Evolutionary conservation across 495 filamentous ascomycete genomes (phyloP).

Genomic region (Penicillium bialowiezense): DNA sequence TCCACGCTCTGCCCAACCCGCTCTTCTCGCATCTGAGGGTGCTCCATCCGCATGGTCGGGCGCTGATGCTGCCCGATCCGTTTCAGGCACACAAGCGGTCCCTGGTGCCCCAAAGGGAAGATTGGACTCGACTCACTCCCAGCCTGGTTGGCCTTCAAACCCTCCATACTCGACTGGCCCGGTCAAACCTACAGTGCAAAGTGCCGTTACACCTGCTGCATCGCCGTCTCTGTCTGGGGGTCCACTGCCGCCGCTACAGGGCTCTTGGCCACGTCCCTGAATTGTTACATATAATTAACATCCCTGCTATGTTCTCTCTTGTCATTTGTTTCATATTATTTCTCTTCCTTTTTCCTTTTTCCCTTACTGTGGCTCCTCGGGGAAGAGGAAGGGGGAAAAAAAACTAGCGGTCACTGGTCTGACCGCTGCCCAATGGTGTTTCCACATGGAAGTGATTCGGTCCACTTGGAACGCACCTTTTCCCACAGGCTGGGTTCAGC

Average conservation of each 20-base stretch:
- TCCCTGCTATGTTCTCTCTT: background rate
- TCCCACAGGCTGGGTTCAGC: constrained; percentile 12
- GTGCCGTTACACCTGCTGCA: constrained; percentile 4
- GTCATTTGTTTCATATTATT: background rate
- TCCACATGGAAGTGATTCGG: constrained; percentile 4
- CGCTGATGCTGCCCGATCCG: constrained; percentile 6
- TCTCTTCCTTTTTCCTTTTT: constrained; percentile 5
- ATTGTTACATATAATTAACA: background rate
- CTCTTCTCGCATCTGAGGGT: constrained; percentile 4
- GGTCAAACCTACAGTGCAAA: constrained; percentile 2
- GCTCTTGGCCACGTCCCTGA: constrained; percentile 21
- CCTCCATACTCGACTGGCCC: constrained; percentile 17
- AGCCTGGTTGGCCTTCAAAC: constrained; percentile 19
- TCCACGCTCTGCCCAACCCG: constrained; percentile 21
- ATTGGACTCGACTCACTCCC: constrained; percentile 13
- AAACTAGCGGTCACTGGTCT: constrained; percentile 21
- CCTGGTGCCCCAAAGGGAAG: constrained; percentile 1
- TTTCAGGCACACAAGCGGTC: constrained; percentile 4
- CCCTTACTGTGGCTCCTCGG: background rate
- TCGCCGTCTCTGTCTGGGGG: constrained; percentile 18
- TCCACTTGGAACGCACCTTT: constrained; percentile 1
- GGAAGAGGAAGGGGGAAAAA: background rate
- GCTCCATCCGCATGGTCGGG: constrained; percentile 9
- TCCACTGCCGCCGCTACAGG: constrained; percentile 21
- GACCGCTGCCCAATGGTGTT: constrained; percentile 6